Base-by-base conservation (phyloP, 306 rosid genomes). In the Bauhinia variegata region DNA sequence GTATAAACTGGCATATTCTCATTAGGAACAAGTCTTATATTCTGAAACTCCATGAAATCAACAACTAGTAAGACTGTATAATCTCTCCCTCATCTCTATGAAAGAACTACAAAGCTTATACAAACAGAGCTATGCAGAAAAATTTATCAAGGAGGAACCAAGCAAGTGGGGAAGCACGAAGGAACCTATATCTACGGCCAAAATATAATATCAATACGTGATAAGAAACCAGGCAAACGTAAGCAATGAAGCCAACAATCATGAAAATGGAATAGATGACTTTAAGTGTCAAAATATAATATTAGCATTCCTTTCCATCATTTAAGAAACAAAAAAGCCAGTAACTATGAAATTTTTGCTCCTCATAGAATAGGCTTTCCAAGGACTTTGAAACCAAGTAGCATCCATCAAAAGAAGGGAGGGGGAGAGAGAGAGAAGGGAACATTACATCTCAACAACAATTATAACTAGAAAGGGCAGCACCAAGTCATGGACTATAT, bases 1-100 rank as follows among this genome's bases (percentile, higher is more conserved):
- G 15, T 23, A 59, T 56, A 39, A 37, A 70, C 47, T 34, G 66
- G 23, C 56, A 57, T 67, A 73, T 63, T 66, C 44, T 68, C 51
- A 63, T 68, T 57, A 58, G 34, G 52, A 36, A 53, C 37, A 23
- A 49, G 28, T 33, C 38, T 34, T 34, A 6, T 48, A 19, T 8
- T 23, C 28, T 23, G 28, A 23, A 23, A 23, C 28, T 23, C 28
- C 28, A 23, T 23, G 28, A 23, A 23, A 23, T 23, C 1, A 23
- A 23, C 28, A 23, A 23, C 28, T 23, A 23, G 2, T 23, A 23
- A 23, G 28, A 23, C 28, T 23, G 28, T 23, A 23, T 23, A 23
- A 23, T 23, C 2, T 23, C 2, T 23, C 28, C 28, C 2, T 23
- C 28, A 23, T 23, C 28, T 23, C 28, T 23, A 23, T 23, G 28